phyloP scores from a whole-genome alignment of 176 grass and related monocot species.

The Bolboschoenus planiculmis region DNA sequence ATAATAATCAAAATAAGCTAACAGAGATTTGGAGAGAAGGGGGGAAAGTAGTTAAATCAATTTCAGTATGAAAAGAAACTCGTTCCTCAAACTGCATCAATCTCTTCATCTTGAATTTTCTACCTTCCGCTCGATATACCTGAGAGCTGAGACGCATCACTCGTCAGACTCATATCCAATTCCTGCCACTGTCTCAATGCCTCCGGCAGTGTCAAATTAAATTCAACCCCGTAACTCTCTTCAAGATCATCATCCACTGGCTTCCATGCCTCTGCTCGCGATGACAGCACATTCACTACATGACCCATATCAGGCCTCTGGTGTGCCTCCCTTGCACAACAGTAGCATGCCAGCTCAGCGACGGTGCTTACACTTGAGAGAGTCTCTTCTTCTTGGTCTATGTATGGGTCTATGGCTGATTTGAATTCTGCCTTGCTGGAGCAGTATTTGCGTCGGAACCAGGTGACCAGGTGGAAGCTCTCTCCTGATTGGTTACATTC shows the following conservation, averaged over 20 bases:
- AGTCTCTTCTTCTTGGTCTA: slow-evolving; percentile 30
- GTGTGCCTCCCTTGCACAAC: slow-evolving; percentile 22
- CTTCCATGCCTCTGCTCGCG: slow-evolving; percentile 5
- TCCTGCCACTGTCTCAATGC: slow-evolving; percentile 18
- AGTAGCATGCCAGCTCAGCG: slow-evolving; percentile 33
- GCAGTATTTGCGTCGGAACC: slow-evolving; percentile 31
- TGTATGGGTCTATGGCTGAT: slow-evolving; percentile 24
- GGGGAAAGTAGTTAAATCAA: not conserved
- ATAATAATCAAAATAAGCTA: not conserved
- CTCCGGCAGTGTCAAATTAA: slow-evolving; percentile 9
- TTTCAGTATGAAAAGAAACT: not conserved
- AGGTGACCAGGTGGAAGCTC: slow-evolving; percentile 31
- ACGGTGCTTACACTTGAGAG: slow-evolving; percentile 23
- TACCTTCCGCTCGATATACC: slow-evolving; percentile 9
- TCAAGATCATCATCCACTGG: slow-evolving; percentile 7
- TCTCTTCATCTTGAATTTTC: not conserved
- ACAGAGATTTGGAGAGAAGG: not conserved
- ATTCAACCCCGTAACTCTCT: slow-evolving; percentile 12
- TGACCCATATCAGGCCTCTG: slow-evolving; percentile 39
- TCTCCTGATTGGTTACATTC: slow-evolving; percentile 25
- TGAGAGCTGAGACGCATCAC: slow-evolving; percentile 10
- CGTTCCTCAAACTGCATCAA: not conserved
- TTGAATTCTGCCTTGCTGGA: slow-evolving; percentile 20
- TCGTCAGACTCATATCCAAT: not conserved
- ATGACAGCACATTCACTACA: slow-evolving; percentile 24